Evolutionary conservation across 345 rosid species (phyloP).

Genomic region (Sapria himalayana): DNA sequence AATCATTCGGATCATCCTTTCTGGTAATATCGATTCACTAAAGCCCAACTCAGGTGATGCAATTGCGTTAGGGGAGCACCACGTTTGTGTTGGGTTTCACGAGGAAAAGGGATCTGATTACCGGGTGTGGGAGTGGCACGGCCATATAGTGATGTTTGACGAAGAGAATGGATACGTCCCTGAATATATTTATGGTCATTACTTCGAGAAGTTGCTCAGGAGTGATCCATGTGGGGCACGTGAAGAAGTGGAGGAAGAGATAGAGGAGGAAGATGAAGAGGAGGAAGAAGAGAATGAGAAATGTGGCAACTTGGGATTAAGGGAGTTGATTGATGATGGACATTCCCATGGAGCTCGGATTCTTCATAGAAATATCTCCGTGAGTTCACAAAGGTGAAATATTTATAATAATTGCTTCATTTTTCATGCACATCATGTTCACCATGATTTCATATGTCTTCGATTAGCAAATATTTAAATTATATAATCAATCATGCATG

Average conservation of each 20-base stretch:
- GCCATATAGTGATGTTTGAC: constrained; percentile 80
- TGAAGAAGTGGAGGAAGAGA: constrained; percentile 10
- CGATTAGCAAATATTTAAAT: too few species aligned
- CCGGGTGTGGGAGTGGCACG: constrained; percentile 99
- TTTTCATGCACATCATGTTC: too few species aligned
- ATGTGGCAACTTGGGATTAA: constrained; percentile 44
- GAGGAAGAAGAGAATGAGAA: constrained; percentile 25
- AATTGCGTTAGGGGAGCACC: constrained; percentile 67
- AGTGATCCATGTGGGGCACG: constrained; percentile 11
- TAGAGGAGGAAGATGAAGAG: constrained; percentile 18
- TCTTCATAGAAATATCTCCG: constrained; percentile 58
- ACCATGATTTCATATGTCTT: too few species aligned
- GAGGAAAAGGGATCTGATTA: constrained; percentile 69
- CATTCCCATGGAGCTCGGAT: constrained; percentile 40
- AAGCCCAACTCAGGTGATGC: constrained; percentile 95
- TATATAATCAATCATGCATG: too few species aligned
- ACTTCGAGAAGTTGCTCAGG: constrained; percentile 79
- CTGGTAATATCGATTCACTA: constrained; percentile 51
- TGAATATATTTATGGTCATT: constrained; percentile 89
- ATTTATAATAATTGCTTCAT: too few species aligned
- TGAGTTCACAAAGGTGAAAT: constrained; percentile 52
- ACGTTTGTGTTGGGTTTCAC: constrained; percentile 70
- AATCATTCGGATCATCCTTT: constrained; percentile 42
- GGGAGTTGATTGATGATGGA: constrained; percentile 61
- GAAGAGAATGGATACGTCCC: constrained; percentile 73